phyloP scores from a whole-genome alignment of 2,329 filamentous ascomycete species.

The Chrysoporthe deuterocubensis region DNA sequence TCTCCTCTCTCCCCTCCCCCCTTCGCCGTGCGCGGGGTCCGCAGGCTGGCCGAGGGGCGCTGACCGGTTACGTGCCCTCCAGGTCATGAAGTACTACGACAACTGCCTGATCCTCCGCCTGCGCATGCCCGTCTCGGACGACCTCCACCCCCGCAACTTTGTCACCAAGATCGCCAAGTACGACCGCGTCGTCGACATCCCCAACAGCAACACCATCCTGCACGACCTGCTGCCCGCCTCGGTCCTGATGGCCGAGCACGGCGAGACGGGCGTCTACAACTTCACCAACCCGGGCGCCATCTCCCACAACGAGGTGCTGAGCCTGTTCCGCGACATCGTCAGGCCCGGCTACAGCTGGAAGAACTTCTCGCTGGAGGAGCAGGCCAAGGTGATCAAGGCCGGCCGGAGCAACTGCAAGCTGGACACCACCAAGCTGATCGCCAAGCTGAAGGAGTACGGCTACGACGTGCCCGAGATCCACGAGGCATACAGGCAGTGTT shows the following conservation, averaged over 20 bases:
- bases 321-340: conserved; percentile 66
- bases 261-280: conserved; percentile 68
- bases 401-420: conserved; percentile 69
- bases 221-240: conserved; percentile 66
- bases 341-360: conserved; percentile 64
- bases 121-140: conserved; percentile 71
- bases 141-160: conserved; percentile 68
- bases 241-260: conserved; percentile 63
- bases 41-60: no score
- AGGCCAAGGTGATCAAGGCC: conserved; percentile 69
- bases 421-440: conserved; percentile 64
- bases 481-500: conserved; percentile 64
- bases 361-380: conserved; percentile 70
- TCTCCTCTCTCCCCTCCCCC: no score
- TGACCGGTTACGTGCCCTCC: no score
- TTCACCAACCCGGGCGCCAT: conserved; percentile 73
- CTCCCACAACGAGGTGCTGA: conserved; percentile 71
- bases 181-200: conserved; percentile 67
- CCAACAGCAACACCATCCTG: conserved; percentile 71
- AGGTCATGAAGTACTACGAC: conserved; percentile 65
- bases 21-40: no score
- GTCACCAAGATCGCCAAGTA: conserved; percentile 72
- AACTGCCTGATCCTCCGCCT: conserved; percentile 68
- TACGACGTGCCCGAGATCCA: conserved; percentile 65
- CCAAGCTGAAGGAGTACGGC: conserved; percentile 62